Base-by-base conservation (phyloP, 169 alveolate species). In the Cryptosporidium ryanae region DNA sequence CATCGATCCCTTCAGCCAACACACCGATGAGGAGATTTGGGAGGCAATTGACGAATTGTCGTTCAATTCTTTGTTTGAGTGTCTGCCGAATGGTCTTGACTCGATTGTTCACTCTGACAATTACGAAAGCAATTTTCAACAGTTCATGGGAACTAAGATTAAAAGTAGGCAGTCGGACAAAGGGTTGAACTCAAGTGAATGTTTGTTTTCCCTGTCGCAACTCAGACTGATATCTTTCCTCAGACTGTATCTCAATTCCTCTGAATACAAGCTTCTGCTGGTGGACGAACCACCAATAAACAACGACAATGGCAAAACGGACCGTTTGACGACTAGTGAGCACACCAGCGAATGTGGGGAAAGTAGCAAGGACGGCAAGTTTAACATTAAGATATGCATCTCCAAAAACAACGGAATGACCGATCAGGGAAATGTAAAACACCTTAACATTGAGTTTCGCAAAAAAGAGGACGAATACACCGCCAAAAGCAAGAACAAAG, bases 241-340 rank as follows among this genome's bases (percentile, higher is more conserved):
- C 38, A 55, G 87, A 61, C 31, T 76, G n/a, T 76, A 76, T 48
- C 43, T 76, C 15, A 76, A 76, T 61, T 76, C 87, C 4, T 59
- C 59, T 2, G 38, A 59, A 46, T 76, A 76, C 43, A 55, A 61
- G 4, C 43, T 76, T 1, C 21, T 76, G 0, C 27, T 76, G 31
- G 71, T 76, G 8, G 87, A 76, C 46, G 87, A 76, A 29, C 87
- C 87, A 2, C 87, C 87, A 31, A 57, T 76, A 13, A 43, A 57
- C 18, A 38, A 34, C 6, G 49, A 76, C 15, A 32, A 71, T n/a
- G 67, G 34, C 44, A n/a, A 44, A 5, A 18, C 1, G 10, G 25
- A 31, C 6, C 29, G 46, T 48, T 46, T n/a, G n/a, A n/a, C n/a
- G n/a, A n/a, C n/a, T n/a, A n/a, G n/a, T n/a, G n/a, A n/a, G n/a